Evolutionary conservation across 495 filamentous ascomycete genomes (phyloP).

Genomic region (Neurospora tetrasperma): DNA sequence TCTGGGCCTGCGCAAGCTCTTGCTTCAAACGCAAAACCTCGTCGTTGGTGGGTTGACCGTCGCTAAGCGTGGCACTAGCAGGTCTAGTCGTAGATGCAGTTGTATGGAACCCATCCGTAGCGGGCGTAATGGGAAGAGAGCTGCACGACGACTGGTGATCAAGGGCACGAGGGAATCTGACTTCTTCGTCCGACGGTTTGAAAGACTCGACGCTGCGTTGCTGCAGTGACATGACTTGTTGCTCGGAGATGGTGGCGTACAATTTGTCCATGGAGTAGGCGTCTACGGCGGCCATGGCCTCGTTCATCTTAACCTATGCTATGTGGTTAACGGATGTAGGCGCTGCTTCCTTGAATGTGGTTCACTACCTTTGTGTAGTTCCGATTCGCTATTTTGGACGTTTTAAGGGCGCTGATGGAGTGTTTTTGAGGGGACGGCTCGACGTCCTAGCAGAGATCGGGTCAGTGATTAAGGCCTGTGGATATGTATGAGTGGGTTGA

Average conservation of each 20-base stretch:
- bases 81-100: slow-evolving; percentile 36
- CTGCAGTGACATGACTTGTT: slow-evolving; percentile 46
- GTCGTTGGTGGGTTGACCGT: slow-evolving; percentile 21
- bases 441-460: background rate
- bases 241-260: slow-evolving; percentile 57
- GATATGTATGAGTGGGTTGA: background rate
- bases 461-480: background rate
- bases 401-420: slow-evolving; percentile 30
- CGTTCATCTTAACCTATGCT: slow-evolving; percentile 31
- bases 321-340: background rate
- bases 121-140: slow-evolving; percentile 48
- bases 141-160: slow-evolving; percentile 40
- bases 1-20: slow-evolving; percentile 70
- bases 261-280: slow-evolving; percentile 47
- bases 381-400: slow-evolving; percentile 42
- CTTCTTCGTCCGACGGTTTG: slow-evolving; percentile 34
- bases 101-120: slow-evolving; percentile 40
- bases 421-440: slow-evolving; percentile 27
- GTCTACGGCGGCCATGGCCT: slow-evolving; percentile 24
- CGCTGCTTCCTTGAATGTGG: slow-evolving; percentile 27
- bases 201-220: slow-evolving; percentile 37
- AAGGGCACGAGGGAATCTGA: slow-evolving; percentile 21
- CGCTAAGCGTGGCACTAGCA: slow-evolving; percentile 32
- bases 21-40: slow-evolving; percentile 48
- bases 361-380: slow-evolving; percentile 31